phyloP scores from a whole-genome alignment of 495 filamentous ascomycete genomes.

The Hyaloscypha finlandica region DNA sequence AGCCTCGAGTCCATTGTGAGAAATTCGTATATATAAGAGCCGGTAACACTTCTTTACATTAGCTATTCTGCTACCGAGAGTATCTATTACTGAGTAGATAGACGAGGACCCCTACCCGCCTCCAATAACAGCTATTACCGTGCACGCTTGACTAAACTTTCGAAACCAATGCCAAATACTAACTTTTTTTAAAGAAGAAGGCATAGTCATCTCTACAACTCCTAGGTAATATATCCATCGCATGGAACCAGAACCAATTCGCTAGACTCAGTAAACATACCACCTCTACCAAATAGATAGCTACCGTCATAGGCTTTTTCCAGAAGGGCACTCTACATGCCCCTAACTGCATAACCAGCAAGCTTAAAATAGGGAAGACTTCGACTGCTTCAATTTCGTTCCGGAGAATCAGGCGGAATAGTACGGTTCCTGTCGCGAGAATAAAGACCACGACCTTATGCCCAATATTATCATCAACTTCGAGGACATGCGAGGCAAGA shows the following conservation, averaged over 20 bases:
- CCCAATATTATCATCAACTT: not conserved
- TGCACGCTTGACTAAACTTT: not conserved
- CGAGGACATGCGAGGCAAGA: not conserved
- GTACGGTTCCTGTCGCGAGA: not conserved
- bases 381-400: not conserved
- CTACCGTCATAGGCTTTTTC: not conserved
- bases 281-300: not conserved
- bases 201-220: not conserved
- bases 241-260: not conserved
- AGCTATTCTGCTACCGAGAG: not conserved
- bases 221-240: not conserved
- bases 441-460: not conserved
- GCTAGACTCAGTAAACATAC: not conserved
- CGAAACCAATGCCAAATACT: not conserved
- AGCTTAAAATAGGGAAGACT: not conserved
- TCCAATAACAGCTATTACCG: not conserved
- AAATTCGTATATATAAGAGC: not conserved
- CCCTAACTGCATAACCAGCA: not conserved
- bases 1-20: not conserved
- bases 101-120: not conserved
- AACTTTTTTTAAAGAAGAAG: not conserved
- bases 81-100: not conserved
- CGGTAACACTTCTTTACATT: not conserved
- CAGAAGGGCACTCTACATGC: not conserved
- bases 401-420: not conserved